phyloP scores from a whole-genome alignment of 805 yeast genomes.

The Wickerhamomyces pijperi region DNA sequence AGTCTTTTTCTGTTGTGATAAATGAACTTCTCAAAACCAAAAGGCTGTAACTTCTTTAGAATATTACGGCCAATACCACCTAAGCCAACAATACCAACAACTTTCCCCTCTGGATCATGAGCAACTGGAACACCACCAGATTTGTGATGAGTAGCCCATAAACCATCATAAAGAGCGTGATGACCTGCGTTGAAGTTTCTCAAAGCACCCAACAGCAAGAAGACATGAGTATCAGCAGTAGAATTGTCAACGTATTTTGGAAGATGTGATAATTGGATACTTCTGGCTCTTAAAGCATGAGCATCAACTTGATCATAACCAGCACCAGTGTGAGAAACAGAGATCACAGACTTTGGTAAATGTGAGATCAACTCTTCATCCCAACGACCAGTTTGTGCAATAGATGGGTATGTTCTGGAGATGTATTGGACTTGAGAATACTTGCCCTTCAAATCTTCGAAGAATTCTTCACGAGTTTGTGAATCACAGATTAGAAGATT shows the following conservation, averaged over 20 bases:
- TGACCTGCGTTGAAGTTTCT: constrained; percentile 32
- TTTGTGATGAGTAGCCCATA: constrained; percentile 20
- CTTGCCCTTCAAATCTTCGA: constrained; percentile 24
- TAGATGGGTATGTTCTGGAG: constrained; percentile 46
- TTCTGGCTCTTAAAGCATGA: constrained; percentile 23
- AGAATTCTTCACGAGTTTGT: constrained; percentile 25
- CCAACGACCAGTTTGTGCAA: constrained; percentile 36
- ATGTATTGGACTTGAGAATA: constrained; percentile 32
- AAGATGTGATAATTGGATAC: constrained; percentile 32
- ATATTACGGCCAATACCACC: constrained; percentile 47
- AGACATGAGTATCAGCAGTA: constrained; percentile 51
- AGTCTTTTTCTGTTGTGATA: constrained; percentile 38
- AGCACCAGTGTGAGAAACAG: constrained; percentile 41
- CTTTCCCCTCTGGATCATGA: constrained; percentile 35
- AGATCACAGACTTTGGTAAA: constrained; percentile 31
- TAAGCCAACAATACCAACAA: constrained; percentile 44
- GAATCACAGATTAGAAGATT: constrained; percentile 28
- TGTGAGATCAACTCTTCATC: constrained; percentile 28
- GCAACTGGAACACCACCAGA: constrained; percentile 28
- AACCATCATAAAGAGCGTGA: constrained; percentile 17
- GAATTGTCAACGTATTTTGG: constrained; percentile 36
- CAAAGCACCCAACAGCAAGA: constrained; percentile 39
- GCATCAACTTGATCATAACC: constrained; percentile 42
- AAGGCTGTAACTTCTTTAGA: constrained; percentile 32
- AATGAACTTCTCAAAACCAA: constrained; percentile 43